Conservation (phyloP, 495 filamentous ascomycete species). For the Mycothermus thermophilus region DNA sequence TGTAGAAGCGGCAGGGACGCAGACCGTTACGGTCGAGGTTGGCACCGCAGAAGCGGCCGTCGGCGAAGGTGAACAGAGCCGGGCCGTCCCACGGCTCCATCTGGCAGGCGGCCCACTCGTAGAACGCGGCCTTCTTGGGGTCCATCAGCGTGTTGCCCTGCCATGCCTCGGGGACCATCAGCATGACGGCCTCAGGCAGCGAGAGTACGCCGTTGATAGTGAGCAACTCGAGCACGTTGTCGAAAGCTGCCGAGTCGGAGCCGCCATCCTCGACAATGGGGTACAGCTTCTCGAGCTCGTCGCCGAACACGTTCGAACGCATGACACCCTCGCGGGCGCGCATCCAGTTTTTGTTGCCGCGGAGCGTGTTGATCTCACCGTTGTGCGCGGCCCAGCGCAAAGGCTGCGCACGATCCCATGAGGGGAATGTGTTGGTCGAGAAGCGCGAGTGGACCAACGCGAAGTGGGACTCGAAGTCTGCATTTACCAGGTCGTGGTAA, state of each 20-base stretch:
- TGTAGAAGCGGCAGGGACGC: constrained; percentile 94
- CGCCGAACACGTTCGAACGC: constrained; percentile 82
- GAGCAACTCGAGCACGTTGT: constrained; percentile 92
- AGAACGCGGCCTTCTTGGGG: constrained; percentile 92
- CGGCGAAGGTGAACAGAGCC: constrained; percentile 94
- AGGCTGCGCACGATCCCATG: constrained; percentile 96
- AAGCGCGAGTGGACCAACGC: constrained; percentile 96
- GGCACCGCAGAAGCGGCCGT: constrained; percentile 94
- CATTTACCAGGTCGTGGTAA: constrained; percentile 93
- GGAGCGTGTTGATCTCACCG: constrained; percentile 96
- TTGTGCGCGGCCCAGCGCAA: constrained; percentile 97
- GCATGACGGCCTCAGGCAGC: constrained; percentile 93
- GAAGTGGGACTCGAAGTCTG: constrained; percentile 96
- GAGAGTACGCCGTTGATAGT: constrained; percentile 96
- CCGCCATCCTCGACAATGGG: constrained; percentile 96
- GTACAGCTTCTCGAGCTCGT: constrained; percentile 82
- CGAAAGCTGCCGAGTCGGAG: constrained; percentile 95
- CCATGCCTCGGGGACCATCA: constrained; percentile 99
- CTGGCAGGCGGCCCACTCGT: constrained; percentile 98
- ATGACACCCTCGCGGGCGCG: constrained; percentile 92
- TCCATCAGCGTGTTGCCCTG: constrained; percentile 89
- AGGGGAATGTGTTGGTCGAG: constrained; percentile 98
- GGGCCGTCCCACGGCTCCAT: constrained; percentile 99
- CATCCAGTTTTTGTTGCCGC: constrained; percentile 99
- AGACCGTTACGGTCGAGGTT: constrained; percentile 98